Percentiles rank a stretch among this genome's conserved stretches.
Evolutionary conservation across 2,329 filamentous ascomycete genomes (phyloP).

Genomic region (Pseudopithomyces chartarum): DNA sequence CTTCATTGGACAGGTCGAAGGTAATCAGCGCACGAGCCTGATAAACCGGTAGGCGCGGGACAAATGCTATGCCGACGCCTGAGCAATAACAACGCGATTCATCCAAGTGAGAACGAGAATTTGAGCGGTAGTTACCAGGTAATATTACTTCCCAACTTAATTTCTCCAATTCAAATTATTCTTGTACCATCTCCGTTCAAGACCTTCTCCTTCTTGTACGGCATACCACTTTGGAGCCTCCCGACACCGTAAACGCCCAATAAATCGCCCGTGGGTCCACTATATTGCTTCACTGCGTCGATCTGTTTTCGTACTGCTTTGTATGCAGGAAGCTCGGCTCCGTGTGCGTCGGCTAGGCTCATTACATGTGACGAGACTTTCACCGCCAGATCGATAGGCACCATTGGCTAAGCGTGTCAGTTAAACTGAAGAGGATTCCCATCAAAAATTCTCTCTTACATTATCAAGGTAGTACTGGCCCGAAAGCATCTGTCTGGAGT

Average conservation of each 20-base stretch:
- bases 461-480: conserved; percentile 24
- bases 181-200: conserved; percentile 1
- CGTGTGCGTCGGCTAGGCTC: conserved; percentile 1
- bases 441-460: background rate
- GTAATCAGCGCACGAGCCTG: no score
- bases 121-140: background rate
- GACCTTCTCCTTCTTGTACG: conserved; percentile 5
- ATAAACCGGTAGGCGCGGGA: no score
- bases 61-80: no score
- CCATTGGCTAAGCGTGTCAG: conserved; percentile 1
- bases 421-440: background rate
- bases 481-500: conserved; percentile 8
- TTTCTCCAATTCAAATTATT: background rate
- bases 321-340: conserved; percentile 6
- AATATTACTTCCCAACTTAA: background rate
- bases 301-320: conserved; percentile 1
- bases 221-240: conserved; percentile 1
- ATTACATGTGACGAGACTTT: conserved; percentile 6
- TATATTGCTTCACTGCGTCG: conserved; percentile 2
- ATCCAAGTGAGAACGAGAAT: background rate
- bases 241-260: conserved; percentile 3
- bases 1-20: no score
- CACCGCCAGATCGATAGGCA: conserved; percentile 7
- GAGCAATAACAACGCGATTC: background rate
- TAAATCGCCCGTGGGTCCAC: background rate